Evolutionary conservation across 495 filamentous ascomycete genomes (phyloP).

Genomic region (Tuber aestivum): DNA sequence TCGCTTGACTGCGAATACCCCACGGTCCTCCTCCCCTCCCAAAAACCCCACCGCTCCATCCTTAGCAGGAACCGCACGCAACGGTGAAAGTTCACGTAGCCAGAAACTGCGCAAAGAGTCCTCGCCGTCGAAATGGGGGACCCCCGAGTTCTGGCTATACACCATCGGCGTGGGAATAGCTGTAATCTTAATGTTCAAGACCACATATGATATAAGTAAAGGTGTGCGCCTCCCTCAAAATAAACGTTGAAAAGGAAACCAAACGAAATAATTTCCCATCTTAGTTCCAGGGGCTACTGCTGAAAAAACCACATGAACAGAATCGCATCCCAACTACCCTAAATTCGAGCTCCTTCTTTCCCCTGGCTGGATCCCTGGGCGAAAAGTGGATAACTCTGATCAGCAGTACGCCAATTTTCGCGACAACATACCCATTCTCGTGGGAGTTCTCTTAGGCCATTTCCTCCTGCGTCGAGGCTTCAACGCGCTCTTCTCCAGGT

Average conservation of each 20-base stretch:
- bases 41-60: constrained; percentile 40
- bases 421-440: constrained; percentile 75
- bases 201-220: constrained; percentile 77
- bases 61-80: constrained; percentile 31
- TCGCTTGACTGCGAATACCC: constrained; percentile 60
- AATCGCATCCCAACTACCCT: constrained; percentile 71
- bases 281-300: background rate
- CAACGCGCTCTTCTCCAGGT: constrained; percentile 46
- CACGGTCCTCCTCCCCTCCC: constrained; percentile 56
- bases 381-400: constrained; percentile 90
- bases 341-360: constrained; percentile 66
- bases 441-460: constrained; percentile 63
- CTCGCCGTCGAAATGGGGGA: constrained; percentile 70
- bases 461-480: constrained; percentile 70
- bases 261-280: background rate
- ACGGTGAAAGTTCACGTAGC: constrained; percentile 45
- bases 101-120: constrained; percentile 46
- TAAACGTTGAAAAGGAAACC: background rate
- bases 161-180: constrained; percentile 61
- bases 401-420: constrained; percentile 82
- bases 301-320: constrained; percentile 46
- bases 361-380: constrained; percentile 89
- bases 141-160: constrained; percentile 79
- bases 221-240: constrained; percentile 49
- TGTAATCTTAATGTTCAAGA: constrained; percentile 87